phyloP scores from a whole-genome alignment of 768 basidiomycete genomes.

The Lentinus brumalis region DNA sequence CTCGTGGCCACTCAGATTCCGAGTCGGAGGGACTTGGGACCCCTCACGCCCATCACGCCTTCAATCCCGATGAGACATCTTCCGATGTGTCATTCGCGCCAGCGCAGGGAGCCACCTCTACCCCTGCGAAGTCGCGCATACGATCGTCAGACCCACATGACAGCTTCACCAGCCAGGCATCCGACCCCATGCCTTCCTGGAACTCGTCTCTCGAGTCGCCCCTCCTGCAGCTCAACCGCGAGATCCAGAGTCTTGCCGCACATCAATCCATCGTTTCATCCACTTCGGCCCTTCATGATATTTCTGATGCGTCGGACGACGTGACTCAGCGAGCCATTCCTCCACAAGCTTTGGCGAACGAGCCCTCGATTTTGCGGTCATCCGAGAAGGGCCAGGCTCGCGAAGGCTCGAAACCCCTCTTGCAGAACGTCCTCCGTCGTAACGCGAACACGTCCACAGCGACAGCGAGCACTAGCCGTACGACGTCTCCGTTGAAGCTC shows the following conservation, averaged over 20 bases:
- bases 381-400: slow-evolving; percentile 43
- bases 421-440: slow-evolving; percentile 53
- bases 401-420: slow-evolving; percentile 42
- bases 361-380: slow-evolving; percentile 1
- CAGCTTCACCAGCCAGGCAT: slow-evolving; percentile 39
- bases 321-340: slow-evolving; percentile 25
- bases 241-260: slow-evolving; percentile 56
- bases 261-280: slow-evolving; percentile 38
- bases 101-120: slow-evolving; percentile 71
- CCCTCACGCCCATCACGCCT: slow-evolving; percentile 23
- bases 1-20: slow-evolving; percentile 22
- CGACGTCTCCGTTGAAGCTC: slow-evolving; percentile 53
- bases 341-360: neutral
- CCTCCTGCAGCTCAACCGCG: slow-evolving; percentile 63
- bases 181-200: slow-evolving; percentile 64
- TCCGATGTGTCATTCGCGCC: slow-evolving; percentile 79
- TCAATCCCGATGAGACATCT: slow-evolving; percentile 48
- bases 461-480: slow-evolving; percentile 20
- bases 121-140: slow-evolving; percentile 58
- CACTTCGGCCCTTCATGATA: slow-evolving; percentile 22
- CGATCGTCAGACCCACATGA: slow-evolving; percentile 31
- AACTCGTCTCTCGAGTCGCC: slow-evolving; percentile 75
- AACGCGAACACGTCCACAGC: slow-evolving; percentile 43
- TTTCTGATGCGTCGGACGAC: slow-evolving; percentile 29
- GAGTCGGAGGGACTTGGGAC: slow-evolving; percentile 28